Base-by-base conservation (phyloP, 2,329 filamentous ascomycete species). In the Pyrenophora graminea region DNA sequence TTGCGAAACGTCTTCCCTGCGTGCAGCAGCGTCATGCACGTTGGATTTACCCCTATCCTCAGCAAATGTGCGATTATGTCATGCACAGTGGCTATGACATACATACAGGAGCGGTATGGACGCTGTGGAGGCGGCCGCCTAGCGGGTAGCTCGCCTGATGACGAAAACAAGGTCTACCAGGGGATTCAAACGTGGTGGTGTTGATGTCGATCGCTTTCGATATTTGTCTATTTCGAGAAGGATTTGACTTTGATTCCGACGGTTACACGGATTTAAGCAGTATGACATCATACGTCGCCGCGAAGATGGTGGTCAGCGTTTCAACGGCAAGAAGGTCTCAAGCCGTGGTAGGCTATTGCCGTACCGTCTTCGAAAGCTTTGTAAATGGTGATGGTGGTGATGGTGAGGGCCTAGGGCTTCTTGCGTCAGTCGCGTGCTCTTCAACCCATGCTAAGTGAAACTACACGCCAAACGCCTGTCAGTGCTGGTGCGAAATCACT, bases 61-160 rank as follows among this genome's bases (percentile, higher is more conserved):
- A 42, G 38, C 44, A 39, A 15, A 19, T 33, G 34, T 34, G 34
- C 33, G 34, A 21, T 48, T 52, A 48, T 48, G 49, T 52, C 49
- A 52, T 52, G 21, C 34, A 9, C 17, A 52, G 39, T 39, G 30
- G 34, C 42, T 33, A 43, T 52, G 49, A 43, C 49, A 52, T 52
- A 43, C 49, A 52, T 52, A 38, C 21, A 13, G 30, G 39, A 37
- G 21, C 17, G 33, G 19, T 15, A 25, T 21, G 13, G 31, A 33
- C 27, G 31, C 38, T 48, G 25, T 33, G 21, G 48, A 40, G 39
- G 48, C 43, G 32, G 36, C 18, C 23, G 39, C 49, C 39, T 30
- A 38, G 45, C 45, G 45, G 49, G 33, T 39, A 43, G 34, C 34
- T 52, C 39, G 49, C 45, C 39, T 48, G 45, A 52, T 48, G 49